These are phyloP conservation scores for Casuarina cunninghamiana DNA, from an alignment of 306 rosid species.

Conservation along the genomic window DNA sequence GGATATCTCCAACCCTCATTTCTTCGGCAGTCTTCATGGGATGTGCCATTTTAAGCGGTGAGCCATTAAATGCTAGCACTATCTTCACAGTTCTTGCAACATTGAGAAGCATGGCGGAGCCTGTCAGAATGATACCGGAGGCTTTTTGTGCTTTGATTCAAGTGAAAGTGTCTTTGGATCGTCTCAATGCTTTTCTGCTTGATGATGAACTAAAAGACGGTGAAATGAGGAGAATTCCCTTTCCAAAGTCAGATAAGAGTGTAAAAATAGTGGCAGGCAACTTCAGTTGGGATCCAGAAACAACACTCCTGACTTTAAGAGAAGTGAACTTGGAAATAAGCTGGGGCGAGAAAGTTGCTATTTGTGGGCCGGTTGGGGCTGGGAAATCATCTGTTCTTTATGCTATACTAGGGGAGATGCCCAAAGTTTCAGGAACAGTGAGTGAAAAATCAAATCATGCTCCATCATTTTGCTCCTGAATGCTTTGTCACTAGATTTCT, in stretches of 20 bases:
- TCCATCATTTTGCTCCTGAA: conserved; percentile 8
- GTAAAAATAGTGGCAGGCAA: conserved; percentile 47
- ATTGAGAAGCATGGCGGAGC: conserved; percentile 65
- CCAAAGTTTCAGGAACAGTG: conserved; percentile 68
- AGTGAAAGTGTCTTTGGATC: conserved; percentile 68
- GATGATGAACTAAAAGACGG: conserved; percentile 53
- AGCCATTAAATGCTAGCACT: conserved; percentile 71
- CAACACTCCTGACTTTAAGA: conserved; percentile 44
- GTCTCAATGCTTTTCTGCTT: conserved; percentile 58
- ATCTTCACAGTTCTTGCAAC: conserved; percentile 73
- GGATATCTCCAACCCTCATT: conserved; percentile 72
- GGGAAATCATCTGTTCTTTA: conserved; percentile 79
- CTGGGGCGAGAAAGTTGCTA: conserved; percentile 64
- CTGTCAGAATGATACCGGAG: conserved; percentile 74
- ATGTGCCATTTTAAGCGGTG: conserved; percentile 45
- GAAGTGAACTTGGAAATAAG: conserved; percentile 46
- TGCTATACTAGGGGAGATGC: conserved; percentile 75
- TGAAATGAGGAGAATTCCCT: conserved; percentile 22
- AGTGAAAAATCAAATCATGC: conserved; percentile 27
- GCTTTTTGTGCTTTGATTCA: conserved; percentile 69
- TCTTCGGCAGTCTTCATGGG: conserved; percentile 64
- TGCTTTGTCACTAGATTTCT: conserved; percentile 2
- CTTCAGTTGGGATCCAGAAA: conserved; percentile 68
- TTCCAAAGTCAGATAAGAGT: conserved; percentile 25
- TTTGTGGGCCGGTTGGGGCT: conserved; percentile 78